Base-by-base conservation (phyloP, 768 basidiomycete genomes). In the Trametes maxima region DNA sequence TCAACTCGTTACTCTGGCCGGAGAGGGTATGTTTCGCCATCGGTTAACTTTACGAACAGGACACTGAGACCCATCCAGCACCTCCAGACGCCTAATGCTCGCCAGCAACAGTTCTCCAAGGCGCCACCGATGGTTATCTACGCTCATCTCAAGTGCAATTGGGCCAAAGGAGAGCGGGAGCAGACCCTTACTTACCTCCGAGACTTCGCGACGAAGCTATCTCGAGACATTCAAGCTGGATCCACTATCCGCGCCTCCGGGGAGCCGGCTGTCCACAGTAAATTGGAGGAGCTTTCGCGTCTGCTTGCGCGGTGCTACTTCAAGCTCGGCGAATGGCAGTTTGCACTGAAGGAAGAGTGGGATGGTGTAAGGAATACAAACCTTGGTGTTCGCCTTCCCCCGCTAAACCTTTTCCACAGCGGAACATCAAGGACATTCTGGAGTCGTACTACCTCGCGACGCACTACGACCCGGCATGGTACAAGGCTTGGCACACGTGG, bases 401-500 rank as follows among this genome's bases (percentile, higher is more conserved):
- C 52, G 17, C 48, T 62, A 2, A 61, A 25, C 6, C 25, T 11
- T 37, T 28, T 7, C 5, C 49, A 35, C 68, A 95, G 92, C 80
- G 88, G 62, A 89, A 92, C 59, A 85, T 90, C 22, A 84, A 87
- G 53, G 88, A 90, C 45, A 93, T 98, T 57, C 77, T 99, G 7
- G 84, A 88, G 65, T 87, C 92, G 4, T 98, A 97, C 74, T 80
- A 83, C 52, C 80, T 89, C 33, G 92, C 97, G 0, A 98, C 97
- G 2, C 88, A 90, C 67, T 92, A 92, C 65, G 96, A 98, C 72
- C 85, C 90, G 4, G 80, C 82, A n/a, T 99, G 97, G 97, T 98
- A 98, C 75, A 98, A 99, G 72, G 97, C 96, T 17, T 98, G 95
- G 95, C 97, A 99, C 70, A 94, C 94, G 0, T 99, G 95, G 94